Evolutionary conservation across 1,139 yeast genomes (phyloP), one percentile per base, ranked within the genome.

Genomic region (Suhomyces panamericanus): DNA sequence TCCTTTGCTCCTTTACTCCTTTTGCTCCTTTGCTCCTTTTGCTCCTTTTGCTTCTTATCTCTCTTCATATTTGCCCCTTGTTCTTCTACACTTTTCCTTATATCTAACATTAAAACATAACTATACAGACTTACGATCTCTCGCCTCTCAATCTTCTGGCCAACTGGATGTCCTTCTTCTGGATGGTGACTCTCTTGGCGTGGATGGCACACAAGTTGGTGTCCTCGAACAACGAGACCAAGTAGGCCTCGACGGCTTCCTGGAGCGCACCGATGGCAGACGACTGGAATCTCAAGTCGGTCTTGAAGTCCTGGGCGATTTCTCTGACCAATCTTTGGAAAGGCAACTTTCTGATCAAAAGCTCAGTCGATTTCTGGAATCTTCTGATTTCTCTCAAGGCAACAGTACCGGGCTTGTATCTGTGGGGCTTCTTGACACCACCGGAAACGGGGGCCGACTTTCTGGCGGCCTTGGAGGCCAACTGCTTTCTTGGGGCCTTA

Each of bases 131-230:
- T 55, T 66, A 73, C 39, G 78, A 65, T 67, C 78, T 70, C 64
- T 74, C 78, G 55, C 79, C 79, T 66, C 79, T 71, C 63, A 74
- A 73, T 70, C 79, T 73, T 71, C 78, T 73, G 42, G 79, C 79
- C 59, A 74, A 73, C 60, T 74, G 78, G 62, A 74, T 74, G 57
- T 74, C 79, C 67, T 74, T 74, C 78, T 74, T 74, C 60, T 74
- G 78, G 52, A 74, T 74, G 47, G 79, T 74, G 50, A 74, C 79
- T 70, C 79, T 73, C 70, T 74, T 74, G 56, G 79, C 79, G 62
- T 74, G 79, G 51, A 74, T 74, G 49, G 79, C 79, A 67, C 78
- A 74, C 69, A 74, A 74, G 68, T 74, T 74, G 51, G 79, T 74
- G 59, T 74, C 79, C 64, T 74, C 79, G 46, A 74, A 74, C 57